Conservation (phyloP, 2,329 filamentous ascomycete species). For the Helotiales sp. region DNA sequence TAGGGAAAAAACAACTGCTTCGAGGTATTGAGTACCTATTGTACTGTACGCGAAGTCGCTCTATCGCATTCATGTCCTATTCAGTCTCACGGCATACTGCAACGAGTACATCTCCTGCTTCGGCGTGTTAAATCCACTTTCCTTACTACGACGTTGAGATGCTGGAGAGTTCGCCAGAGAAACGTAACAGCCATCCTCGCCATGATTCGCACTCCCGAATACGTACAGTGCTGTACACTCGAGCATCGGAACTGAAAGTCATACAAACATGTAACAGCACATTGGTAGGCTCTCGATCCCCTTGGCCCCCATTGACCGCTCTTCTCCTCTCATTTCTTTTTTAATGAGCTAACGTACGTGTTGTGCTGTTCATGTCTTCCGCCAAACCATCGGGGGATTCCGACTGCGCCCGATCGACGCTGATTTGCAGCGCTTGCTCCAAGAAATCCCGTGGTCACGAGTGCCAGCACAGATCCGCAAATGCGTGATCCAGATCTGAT, state of each 20-base stretch:
- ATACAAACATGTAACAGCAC: neutral
- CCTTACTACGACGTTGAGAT: neutral
- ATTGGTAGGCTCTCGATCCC: neutral
- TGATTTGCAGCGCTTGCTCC: slow-evolving; percentile 6
- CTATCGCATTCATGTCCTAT: neutral
- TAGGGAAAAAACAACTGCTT: neutral
- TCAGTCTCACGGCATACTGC: neutral
- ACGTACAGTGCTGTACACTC: neutral
- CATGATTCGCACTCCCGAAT: neutral
- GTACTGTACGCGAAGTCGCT: too few species aligned
- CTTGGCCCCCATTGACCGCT: neutral
- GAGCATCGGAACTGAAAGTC: neutral
- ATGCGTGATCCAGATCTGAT: slow-evolving; percentile 6
- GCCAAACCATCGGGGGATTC: slow-evolving; percentile 7
- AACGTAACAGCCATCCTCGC: neutral
- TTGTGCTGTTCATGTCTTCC: neutral
- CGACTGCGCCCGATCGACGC: slow-evolving; percentile 20
- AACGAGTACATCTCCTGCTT: neutral
- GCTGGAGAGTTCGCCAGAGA: neutral
- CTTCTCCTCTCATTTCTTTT: neutral
- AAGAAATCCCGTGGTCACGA: slow-evolving; percentile 21
- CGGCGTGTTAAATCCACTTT: neutral
- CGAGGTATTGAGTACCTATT: neutral
- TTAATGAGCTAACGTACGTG: neutral
- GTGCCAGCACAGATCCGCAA: neutral